Evolutionary conservation across 2,329 filamentous ascomycete genomes (phyloP), one percentile per base, ranked within the genome.

Genomic region (Rhynchosporium agropyri): DNA sequence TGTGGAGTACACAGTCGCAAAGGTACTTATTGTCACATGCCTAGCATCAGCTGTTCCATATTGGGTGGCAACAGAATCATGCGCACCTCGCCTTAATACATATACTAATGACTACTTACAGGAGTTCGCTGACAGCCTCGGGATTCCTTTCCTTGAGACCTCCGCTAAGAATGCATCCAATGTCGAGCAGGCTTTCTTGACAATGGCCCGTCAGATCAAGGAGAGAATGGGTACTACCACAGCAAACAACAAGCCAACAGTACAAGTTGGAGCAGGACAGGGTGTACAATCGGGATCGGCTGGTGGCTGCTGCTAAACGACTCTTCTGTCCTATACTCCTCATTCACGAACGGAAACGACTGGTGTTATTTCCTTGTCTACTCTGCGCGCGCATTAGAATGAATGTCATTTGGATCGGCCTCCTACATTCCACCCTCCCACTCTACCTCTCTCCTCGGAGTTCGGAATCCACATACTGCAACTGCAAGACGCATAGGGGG

Each of bases 201-300:
- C 95, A 78, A 99, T 99, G 95, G 95, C 95, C 73, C 90, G 95
- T 79, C 95, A 99, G 81, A 99, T 99, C 83, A 99, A 99, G 87
- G 94, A 98, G 84, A 90, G 95, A 76, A 99, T 99, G 94, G 95
- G 95, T 74, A 97, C 92, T 72, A 95, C 94, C 68, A 89, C 91
- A 50, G 90, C 90, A 70, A 93, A 93, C 83, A 98, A 98, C 87
- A 99, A 98, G 84, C 94, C 94, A 69, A 96, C 91, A 73, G 93
- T 99, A 73, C 92, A 97, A 77, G 95, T 99, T 74, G 91, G 92
- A 64, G 90, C 92, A 77, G 95, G 95, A 75, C 92, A 96, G 79
- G 93, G 93, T 73, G 94, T 99, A 71, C 91, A 96, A 78, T 90
- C 88, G 74, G 89, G 89, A 72, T 91, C 90, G 73, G 91, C 86